phyloP scores from a whole-genome alignment of 768 basidiomycete genomes.

The Collybia sordida region DNA sequence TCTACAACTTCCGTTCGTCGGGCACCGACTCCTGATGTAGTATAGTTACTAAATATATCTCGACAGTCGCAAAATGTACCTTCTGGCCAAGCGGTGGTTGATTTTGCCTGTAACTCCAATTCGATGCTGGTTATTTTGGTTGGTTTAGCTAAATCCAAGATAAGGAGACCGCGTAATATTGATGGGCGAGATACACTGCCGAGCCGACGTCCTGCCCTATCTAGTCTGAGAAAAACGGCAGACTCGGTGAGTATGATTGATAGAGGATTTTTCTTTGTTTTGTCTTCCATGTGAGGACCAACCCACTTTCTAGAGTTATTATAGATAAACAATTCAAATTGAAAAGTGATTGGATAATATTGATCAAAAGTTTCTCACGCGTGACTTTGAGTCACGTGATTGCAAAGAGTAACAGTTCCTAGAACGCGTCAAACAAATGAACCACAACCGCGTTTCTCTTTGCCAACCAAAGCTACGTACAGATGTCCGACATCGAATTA shows the following conservation, averaged over 20 bases:
- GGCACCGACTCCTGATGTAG: constrained; percentile 57
- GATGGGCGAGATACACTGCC: constrained; percentile 39
- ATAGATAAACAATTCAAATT: no score
- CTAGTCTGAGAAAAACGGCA: constrained; percentile 65
- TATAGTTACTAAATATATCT: neutral
- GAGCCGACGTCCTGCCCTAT: constrained; percentile 35
- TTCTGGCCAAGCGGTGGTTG: constrained; percentile 81
- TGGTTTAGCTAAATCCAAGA: constrained; percentile 62
- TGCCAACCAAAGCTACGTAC: constrained; percentile 7
- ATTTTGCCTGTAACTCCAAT: constrained; percentile 72
- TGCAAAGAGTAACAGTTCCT: no score
- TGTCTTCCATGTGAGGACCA: constrained; percentile 11
- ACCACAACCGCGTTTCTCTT: constrained; percentile 31
- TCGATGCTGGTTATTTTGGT: constrained; percentile 86
- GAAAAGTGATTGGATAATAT: no score
- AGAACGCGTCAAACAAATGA: constrained; percentile 29
- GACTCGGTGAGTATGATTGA: constrained; percentile 70
- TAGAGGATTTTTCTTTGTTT: constrained; percentile 40
- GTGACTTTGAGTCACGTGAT: no score
- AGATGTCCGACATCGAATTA: constrained; percentile 32
- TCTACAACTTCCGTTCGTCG: constrained; percentile 76
- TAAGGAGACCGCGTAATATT: constrained; percentile 63
- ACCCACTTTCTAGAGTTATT: no score
- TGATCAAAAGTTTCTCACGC: no score
- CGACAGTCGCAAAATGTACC: constrained; percentile 43